Evolutionary conservation across 2,329 filamentous ascomycete species (phyloP).

Genomic region (Neodidymelliopsis sp.): DNA sequence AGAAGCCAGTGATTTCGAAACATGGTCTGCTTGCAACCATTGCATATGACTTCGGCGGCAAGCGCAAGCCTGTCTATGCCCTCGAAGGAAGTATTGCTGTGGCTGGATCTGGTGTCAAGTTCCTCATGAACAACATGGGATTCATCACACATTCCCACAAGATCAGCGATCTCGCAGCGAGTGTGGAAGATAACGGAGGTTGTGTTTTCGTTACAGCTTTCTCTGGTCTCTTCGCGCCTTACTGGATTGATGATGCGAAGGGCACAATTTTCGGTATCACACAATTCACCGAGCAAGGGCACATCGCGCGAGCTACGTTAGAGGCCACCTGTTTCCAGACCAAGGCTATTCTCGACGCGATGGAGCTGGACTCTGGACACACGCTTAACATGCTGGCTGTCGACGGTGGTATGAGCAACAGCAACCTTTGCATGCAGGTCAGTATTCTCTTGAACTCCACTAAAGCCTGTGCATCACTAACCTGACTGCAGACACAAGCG

Average conservation of each 20-base stretch:
- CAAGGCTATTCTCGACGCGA: conserved; percentile 88
- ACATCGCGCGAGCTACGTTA: conserved; percentile 87
- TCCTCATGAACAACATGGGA: conserved; percentile 68
- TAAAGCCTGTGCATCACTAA: conserved; percentile 23
- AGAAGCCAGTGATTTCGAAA: conserved; percentile 83
- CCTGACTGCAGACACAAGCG: conserved; percentile 70
- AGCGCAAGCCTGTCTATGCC: conserved; percentile 74
- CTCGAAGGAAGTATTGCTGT: conserved; percentile 86
- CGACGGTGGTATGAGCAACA: conserved; percentile 89
- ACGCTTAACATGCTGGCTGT: conserved; percentile 78
- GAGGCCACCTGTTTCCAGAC: conserved; percentile 94
- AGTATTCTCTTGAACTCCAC: conserved; percentile 22
- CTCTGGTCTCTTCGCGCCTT: conserved; percentile 87
- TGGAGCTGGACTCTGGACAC: conserved; percentile 85
- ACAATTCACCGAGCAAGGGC: conserved; percentile 82
- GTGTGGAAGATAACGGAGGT: conserved; percentile 78
- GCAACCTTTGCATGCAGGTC: conserved; percentile 83
- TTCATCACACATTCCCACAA: conserved; percentile 68
- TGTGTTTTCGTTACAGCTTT: conserved; percentile 89
- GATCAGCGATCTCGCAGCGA: conserved; percentile 69
- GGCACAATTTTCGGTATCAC: conserved; percentile 86
- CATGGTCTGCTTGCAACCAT: conserved; percentile 86
- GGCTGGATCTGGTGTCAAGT: conserved; percentile 80
- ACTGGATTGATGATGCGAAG: conserved; percentile 93
- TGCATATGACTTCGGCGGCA: conserved; percentile 80